These are phyloP conservation scores for Coemansia sp. DNA, from an alignment of 192 early-diverging fungal genomes.

Conservation along the genomic window DNA sequence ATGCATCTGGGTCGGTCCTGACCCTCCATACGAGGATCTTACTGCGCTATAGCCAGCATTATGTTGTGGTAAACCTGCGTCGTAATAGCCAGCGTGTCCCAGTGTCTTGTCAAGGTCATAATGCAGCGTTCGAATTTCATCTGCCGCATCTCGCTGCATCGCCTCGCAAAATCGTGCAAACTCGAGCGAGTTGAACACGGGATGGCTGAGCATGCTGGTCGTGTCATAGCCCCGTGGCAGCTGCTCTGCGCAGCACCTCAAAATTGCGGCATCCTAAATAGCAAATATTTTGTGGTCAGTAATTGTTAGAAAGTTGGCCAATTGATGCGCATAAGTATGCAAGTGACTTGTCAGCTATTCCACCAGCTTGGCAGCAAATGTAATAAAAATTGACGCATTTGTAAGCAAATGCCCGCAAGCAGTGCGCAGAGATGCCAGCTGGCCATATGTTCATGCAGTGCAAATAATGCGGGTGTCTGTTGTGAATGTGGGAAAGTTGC, in stretches of 20 bases:
- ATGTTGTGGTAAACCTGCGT: slow-evolving; percentile 6
- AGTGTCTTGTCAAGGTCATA: slow-evolving; percentile 33
- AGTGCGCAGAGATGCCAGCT: neutral
- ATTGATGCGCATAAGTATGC: neutral
- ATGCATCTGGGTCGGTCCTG: neutral
- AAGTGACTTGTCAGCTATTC: too few species aligned
- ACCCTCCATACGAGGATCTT: neutral
- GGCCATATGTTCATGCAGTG: neutral
- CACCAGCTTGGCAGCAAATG: slow-evolving; percentile 1
- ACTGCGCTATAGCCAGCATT: neutral
- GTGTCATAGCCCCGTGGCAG: slow-evolving; percentile 20
- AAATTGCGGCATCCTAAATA: slow-evolving; percentile 45
- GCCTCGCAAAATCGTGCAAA: slow-evolving; percentile 38
- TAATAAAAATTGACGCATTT: neutral
- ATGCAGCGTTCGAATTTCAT: slow-evolving; percentile 34
- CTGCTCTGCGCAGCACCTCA: slow-evolving; percentile 40
- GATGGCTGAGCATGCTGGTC: slow-evolving; percentile 30
- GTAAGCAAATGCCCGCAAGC: neutral
- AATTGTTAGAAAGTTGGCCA: neutral
- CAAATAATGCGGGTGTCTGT: neutral
- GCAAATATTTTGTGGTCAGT: neutral
- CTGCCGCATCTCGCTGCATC: slow-evolving; percentile 39
- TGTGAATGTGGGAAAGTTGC: slow-evolving; percentile 5
- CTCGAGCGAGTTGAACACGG: slow-evolving; percentile 40
- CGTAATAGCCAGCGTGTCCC: slow-evolving; percentile 5